Percentiles rank a stretch among this genome's conserved stretches.
Conservation (phyloP, 345 rosid genomes). For the rapeseed (Brassica napus) region Da-Ae NC_063437.1:16829001-16829500, state of each 20-base stretch:
- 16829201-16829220: neutral
- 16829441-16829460: constrained; percentile 3
- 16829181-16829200: neutral
- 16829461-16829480: constrained; percentile 9
- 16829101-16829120: neutral
- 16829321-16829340: neutral
- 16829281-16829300: neutral
- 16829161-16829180: neutral
- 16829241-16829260: neutral
- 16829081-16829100: neutral
- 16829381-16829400: neutral
- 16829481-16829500: neutral
- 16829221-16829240: neutral
- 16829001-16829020: neutral
- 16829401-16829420: constrained; percentile 20
- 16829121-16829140: constrained; percentile 1
- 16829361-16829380: constrained; percentile 15
- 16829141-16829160: neutral
- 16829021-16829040: neutral
- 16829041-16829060: neutral
- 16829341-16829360: neutral
- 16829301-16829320: neutral
- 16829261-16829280: neutral
- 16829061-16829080: neutral
- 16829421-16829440: neutral